These are phyloP conservation scores for Orbilia ellipsospora DNA, from an alignment of 2,329 filamentous ascomycete species.

Conservation along the genomic window DNA sequence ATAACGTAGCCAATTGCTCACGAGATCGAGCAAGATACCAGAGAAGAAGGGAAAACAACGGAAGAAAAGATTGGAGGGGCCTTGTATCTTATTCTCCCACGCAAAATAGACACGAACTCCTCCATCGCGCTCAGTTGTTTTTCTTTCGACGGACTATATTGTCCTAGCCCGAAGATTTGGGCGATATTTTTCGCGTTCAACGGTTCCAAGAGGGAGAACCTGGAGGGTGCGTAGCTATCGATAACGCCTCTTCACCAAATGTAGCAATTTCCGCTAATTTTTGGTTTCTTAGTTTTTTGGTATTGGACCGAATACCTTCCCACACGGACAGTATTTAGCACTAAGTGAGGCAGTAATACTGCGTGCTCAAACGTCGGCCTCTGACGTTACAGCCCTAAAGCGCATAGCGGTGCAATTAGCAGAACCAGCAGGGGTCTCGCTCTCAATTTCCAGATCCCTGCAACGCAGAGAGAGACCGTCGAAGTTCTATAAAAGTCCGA, in stretches of 20 bases:
- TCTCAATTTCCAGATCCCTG: slow-evolving; percentile 43
- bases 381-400: slow-evolving; percentile 39
- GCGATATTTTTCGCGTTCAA: slow-evolving; percentile 45
- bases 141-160: slow-evolving; percentile 44
- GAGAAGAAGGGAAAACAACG: slow-evolving; percentile 17
- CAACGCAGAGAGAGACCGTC: slow-evolving; percentile 31
- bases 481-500: slow-evolving; percentile 48
- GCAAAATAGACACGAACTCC: slow-evolving; percentile 44
- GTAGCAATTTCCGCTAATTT: slow-evolving; percentile 54
- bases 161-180: slow-evolving; percentile 31
- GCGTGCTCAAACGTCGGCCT: slow-evolving; percentile 26
- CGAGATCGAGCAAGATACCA: slow-evolving; percentile 33
- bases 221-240: slow-evolving; percentile 45
- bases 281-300: slow-evolving; percentile 35
- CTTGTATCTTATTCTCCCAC: slow-evolving; percentile 49
- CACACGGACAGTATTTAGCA: slow-evolving; percentile 19
- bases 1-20: slow-evolving; percentile 51
- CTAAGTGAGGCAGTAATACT: slow-evolving; percentile 28
- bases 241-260: slow-evolving; percentile 46
- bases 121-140: slow-evolving; percentile 39
- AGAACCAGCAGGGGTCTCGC: slow-evolving; percentile 33
- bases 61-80: slow-evolving; percentile 45
- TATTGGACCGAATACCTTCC: slow-evolving; percentile 37
- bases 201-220: slow-evolving; percentile 34
- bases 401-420: slow-evolving; percentile 32